Conservation (phyloP, 2,329 filamentous ascomycete genomes). For the Claviceps maximensis region DNA sequence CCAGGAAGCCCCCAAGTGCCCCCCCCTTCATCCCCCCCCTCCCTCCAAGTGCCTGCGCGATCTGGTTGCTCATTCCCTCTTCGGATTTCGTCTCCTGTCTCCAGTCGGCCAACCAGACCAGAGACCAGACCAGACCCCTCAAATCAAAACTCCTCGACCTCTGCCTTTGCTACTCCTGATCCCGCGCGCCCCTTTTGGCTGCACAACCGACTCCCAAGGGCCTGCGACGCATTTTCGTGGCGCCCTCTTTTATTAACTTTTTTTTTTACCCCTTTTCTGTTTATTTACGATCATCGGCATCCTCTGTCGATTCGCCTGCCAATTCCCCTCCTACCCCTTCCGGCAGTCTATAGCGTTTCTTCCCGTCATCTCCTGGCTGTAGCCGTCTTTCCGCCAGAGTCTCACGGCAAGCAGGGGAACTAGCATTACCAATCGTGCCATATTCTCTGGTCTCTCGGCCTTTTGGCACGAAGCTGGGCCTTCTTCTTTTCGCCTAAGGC, state of each 20-base stretch:
- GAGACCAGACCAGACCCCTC: neutral
- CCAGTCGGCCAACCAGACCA: neutral
- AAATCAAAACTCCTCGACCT: neutral
- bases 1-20: too few species aligned
- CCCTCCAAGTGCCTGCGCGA: neutral
- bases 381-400: slow-evolving; percentile 2
- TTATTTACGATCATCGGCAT: neutral
- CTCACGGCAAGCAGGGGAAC: slow-evolving; percentile 1
- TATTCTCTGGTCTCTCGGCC: neutral
- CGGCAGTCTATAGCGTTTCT: slow-evolving; percentile 1
- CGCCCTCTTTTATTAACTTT: neutral
- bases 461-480: slow-evolving; percentile 3
- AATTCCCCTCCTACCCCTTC: neutral
- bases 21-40: too few species aligned
- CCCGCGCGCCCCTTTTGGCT: neutral
- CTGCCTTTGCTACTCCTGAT: neutral
- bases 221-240: neutral
- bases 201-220: neutral
- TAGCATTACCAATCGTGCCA: neutral
- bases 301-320: slow-evolving; percentile 1
- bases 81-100: neutral
- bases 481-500: neutral
- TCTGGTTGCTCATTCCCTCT: neutral
- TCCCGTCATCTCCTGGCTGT: slow-evolving; percentile 2
- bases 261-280: neutral